Percentiles rank a stretch among this genome's conserved stretches.
Evolutionary conservation across 345 rosid species (phyloP).

Genomic region (Moringa oleifera): DNA sequence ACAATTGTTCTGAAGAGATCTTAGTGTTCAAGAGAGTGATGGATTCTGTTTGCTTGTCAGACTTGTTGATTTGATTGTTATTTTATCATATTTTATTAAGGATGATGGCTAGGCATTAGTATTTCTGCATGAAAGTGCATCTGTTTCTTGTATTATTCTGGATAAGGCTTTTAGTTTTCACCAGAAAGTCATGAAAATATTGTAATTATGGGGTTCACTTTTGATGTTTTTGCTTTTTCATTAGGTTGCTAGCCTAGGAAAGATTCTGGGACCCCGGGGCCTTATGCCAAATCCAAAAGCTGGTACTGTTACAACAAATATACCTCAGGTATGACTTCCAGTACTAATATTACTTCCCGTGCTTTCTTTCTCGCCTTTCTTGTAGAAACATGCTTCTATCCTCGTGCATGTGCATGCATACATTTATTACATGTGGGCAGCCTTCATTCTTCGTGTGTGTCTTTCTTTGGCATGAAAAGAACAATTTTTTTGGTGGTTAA

Average conservation of each 20-base stretch:
- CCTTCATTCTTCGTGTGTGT: background rate
- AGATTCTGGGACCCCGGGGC: conserved; percentile 96
- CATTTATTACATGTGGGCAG: background rate
- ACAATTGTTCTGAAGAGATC: too few species aligned
- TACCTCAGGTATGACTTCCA: conserved; percentile 64
- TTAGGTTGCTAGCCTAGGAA: conserved; percentile 96
- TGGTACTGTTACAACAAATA: conserved; percentile 82
- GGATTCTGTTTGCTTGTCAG: too few species aligned
- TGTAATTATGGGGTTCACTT: background rate
- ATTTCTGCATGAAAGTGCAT: background rate
- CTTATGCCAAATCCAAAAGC: conserved; percentile 99
- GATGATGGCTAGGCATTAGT: background rate
- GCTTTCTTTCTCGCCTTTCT: too few species aligned
- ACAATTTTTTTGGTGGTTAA: too few species aligned
- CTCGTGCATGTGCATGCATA: background rate
- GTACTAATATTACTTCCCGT: too few species aligned
- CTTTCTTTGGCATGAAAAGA: background rate
- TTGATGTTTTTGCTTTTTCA: conserved; percentile 13
- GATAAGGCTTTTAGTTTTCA: background rate
- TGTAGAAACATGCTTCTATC: too few species aligned
- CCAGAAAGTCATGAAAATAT: background rate
- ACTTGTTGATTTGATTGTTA: too few species aligned
- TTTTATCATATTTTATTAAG: too few species aligned
- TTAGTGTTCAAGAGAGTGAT: too few species aligned
- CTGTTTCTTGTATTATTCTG: background rate